phyloP scores from a whole-genome alignment of 1,284 basidiomycete species.

The Cryptococcus maquisensis region DNA sequence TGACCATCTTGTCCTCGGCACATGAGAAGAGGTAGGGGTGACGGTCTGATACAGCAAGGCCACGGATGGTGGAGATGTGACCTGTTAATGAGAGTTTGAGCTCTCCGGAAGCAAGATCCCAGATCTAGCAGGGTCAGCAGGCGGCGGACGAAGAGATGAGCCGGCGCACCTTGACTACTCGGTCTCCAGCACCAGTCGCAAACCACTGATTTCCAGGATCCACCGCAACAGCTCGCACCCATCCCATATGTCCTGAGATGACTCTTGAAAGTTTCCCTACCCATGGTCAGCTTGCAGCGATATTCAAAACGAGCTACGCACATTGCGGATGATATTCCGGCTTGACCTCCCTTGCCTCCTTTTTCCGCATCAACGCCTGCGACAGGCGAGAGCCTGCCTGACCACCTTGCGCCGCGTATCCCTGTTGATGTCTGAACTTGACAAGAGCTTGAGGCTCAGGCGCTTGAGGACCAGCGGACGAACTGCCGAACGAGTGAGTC shows the following conservation, averaged over 20 bases:
- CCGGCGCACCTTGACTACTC: slow-evolving; percentile 73
- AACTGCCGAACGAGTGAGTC: background rate
- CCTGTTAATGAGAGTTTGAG: slow-evolving; percentile 93
- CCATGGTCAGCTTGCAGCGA: background rate
- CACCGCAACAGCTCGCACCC: slow-evolving; percentile 94
- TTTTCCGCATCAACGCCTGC: slow-evolving; percentile 80
- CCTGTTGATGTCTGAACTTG: slow-evolving; percentile 49
- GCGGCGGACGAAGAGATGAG: background rate
- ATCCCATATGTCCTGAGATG: slow-evolving; percentile 95
- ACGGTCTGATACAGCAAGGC: slow-evolving; percentile 82
- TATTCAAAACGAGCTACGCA: slow-evolving; percentile 11
- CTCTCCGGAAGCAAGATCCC: slow-evolving; percentile 94
- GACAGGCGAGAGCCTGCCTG: slow-evolving; percentile 60
- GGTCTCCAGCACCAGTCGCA: slow-evolving; percentile 92
- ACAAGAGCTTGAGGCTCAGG: slow-evolving; percentile 39
- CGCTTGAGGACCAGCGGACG: slow-evolving; percentile 6
- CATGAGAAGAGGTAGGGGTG: slow-evolving; percentile 98
- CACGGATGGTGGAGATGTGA: slow-evolving; percentile 94
- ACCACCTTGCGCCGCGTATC: slow-evolving; percentile 47
- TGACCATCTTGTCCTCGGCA: slow-evolving; percentile 99
- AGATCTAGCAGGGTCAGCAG: slow-evolving; percentile 57
- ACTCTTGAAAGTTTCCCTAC: slow-evolving; percentile 87
- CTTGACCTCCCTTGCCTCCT: slow-evolving; percentile 85
- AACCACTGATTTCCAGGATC: slow-evolving; percentile 99
- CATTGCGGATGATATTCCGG: slow-evolving; percentile 89